Conservation (phyloP, 768 basidiomycete species). For the Amanita rubescens region DNA sequence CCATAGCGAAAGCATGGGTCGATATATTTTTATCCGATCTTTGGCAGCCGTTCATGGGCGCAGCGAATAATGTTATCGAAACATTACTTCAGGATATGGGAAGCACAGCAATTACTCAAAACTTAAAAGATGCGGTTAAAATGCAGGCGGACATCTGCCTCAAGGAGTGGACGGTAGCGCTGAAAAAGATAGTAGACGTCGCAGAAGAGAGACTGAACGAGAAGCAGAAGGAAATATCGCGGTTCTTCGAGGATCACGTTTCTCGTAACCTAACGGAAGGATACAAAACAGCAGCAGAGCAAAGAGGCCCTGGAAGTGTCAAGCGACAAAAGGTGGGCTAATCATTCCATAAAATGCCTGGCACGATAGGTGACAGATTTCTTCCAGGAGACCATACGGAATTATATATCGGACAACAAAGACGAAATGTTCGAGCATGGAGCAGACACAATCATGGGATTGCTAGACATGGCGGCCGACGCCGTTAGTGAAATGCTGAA, state of each 20-base stretch:
- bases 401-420: not conserved
- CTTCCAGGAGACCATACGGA: not conserved
- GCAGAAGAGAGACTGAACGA: not conserved
- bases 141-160: not conserved
- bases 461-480: not conserved
- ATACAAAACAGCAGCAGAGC: not conserved
- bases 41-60: not conserved
- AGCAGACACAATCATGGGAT: not conserved
- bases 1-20: not conserved
- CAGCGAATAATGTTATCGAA: not conserved
- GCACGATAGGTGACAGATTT: too few species aligned
- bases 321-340: too few species aligned
- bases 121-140: not conserved
- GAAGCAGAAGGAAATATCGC: not conserved
- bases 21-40: not conserved
- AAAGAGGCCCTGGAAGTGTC: not conserved
- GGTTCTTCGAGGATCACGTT: not conserved
- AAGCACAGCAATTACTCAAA: not conserved
- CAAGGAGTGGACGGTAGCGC: not conserved
- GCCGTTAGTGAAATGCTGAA: not conserved
- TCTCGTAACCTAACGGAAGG: not conserved
- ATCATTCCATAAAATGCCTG: not conserved
- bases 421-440: not conserved
- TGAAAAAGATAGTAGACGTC: not conserved
- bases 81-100: not conserved